Percentiles rank a stretch among this genome's conserved stretches.
These are phyloP conservation scores for Wickerhamomyces hampshirensis DNA, from an alignment of 805 yeast genomes.

Conservation along the genomic window DNA sequence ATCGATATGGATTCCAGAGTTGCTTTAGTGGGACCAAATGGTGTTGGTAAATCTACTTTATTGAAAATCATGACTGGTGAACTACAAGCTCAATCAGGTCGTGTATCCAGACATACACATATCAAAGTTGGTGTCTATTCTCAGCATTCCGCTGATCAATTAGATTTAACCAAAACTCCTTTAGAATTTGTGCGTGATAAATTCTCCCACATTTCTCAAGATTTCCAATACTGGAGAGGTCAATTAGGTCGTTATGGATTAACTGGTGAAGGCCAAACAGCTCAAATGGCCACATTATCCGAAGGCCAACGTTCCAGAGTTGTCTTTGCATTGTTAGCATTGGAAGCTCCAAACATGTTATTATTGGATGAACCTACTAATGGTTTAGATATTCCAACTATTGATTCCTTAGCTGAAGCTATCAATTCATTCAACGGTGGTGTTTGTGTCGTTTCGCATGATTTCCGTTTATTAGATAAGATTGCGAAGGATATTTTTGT, in stretches of 20 bases:
- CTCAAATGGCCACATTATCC: slow-evolving; percentile 96
- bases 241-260: slow-evolving; percentile 97
- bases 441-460: slow-evolving; percentile 97
- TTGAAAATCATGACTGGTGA: slow-evolving; percentile 96
- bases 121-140: slow-evolving; percentile 98
- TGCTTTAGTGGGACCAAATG: slow-evolving; percentile 97
- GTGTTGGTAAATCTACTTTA: slow-evolving; percentile 97
- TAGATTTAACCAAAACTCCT: slow-evolving; percentile 92
- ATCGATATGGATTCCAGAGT: slow-evolving; percentile 99
- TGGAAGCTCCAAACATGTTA: slow-evolving; percentile 91
- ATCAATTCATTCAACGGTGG: slow-evolving; percentile 95
- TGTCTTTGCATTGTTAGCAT: slow-evolving; percentile 92
- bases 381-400: slow-evolving; percentile 97
- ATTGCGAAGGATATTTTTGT: slow-evolving; percentile 97
- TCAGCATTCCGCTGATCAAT: slow-evolving; percentile 97
- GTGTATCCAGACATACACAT: slow-evolving; percentile 96
- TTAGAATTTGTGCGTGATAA: slow-evolving; percentile 96
- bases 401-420: slow-evolving; percentile 96
- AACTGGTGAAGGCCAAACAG: slow-evolving; percentile 98
- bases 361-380: slow-evolving; percentile 99
- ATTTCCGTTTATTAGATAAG: slow-evolving; percentile 95
- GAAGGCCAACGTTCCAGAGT: slow-evolving; percentile 99
- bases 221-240: slow-evolving; percentile 97
- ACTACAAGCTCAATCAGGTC: slow-evolving; percentile 83
- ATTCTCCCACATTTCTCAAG: slow-evolving; percentile 86